Evolutionary conservation across 2,329 filamentous ascomycete species (phyloP).

Genomic region (Fusarium domesticum): DNA sequence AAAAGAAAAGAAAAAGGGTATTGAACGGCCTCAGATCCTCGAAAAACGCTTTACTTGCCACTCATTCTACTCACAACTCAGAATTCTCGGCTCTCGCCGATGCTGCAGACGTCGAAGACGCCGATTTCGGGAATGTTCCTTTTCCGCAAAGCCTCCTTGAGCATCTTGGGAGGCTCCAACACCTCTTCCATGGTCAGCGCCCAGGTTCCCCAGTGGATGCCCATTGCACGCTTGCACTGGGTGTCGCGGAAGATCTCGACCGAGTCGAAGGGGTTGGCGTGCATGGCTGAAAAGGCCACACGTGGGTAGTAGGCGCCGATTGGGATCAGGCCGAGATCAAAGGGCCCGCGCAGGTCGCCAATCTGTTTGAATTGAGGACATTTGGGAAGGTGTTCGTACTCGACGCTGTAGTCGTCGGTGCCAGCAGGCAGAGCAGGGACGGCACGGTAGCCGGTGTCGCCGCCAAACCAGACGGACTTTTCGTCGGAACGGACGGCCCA

Average conservation of each 20-base stretch:
- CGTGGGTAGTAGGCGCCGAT: slow-evolving; percentile 85
- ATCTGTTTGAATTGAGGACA: slow-evolving; percentile 87
- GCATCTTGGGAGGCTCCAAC: slow-evolving; percentile 70
- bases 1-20: neutral
- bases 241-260: slow-evolving; percentile 90
- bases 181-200: slow-evolving; percentile 82
- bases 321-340: slow-evolving; percentile 87
- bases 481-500: slow-evolving; percentile 75
- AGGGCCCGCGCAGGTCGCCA: slow-evolving; percentile 74
- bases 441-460: slow-evolving; percentile 85
- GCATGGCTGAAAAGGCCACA: slow-evolving; percentile 71
- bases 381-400: slow-evolving; percentile 63
- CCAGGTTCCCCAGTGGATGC: slow-evolving; percentile 94
- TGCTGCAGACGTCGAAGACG: slow-evolving; percentile 77
- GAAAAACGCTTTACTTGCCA: too few relatives aligned
- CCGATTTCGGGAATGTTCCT: slow-evolving; percentile 67
- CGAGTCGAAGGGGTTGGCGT: slow-evolving; percentile 81
- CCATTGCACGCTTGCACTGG: slow-evolving; percentile 71
- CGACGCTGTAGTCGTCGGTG: slow-evolving; percentile 67
- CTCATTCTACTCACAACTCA: slow-evolving; percentile 33
- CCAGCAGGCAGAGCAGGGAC: slow-evolving; percentile 63
- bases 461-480: slow-evolving; percentile 82
- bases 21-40: neutral
- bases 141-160: slow-evolving; percentile 68
- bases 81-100: slow-evolving; percentile 81